Evolutionary conservation across 306 rosid genomes (phyloP), one percentile per base, ranked within the genome.

Genomic region (Acmispon strigosus): DNA sequence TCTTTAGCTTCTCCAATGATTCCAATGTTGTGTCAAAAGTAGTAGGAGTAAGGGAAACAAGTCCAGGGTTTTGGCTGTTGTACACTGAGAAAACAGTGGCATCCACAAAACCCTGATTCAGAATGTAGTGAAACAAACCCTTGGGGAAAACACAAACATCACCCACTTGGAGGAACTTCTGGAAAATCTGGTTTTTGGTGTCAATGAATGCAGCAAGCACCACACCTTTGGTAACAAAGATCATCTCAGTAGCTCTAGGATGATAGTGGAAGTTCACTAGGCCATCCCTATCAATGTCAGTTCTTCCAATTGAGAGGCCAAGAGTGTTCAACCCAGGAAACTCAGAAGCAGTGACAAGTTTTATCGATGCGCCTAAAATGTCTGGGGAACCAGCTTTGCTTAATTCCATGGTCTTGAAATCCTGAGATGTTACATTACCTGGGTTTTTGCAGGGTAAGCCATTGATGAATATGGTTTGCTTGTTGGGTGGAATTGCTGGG

Each of bases 241-340:
- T 77, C 55, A 90, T 78, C 81, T 93, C 92, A 0, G 88, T 82
- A 49, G 94, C 97, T 73, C 98, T 83, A 2, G 98, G 98, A 70
- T 93, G 94, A 53, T 86, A 84, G 59, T 90, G 94, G 36, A 74
- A 72, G 69, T 49, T 17, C 3, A 83, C 82, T 48, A 81, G 2
- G 15, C 97, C 98, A 20, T 87, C 85, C 0, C 42, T 9, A 4
- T 69, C 81, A 2, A 93, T 13, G 57, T 87, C 92, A 12, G 73
- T 84, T 80, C 94, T 81, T 4, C 89, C 86, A 72, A 88, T 61
- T n/a, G 98, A 88, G 57, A 93, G 86, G 43, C 94, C 90, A 4
- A 93, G 85, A 0, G 97, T 87, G 53, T 93, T 93, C 41, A 88
- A 60, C 37, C 98, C 98, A 7, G 78, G 72, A 20, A 84, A 88